Percentiles rank a stretch among this genome's conserved stretches.
phyloP scores from a whole-genome alignment of 441 rosid species.

The Corymbia calophylla region DNA sequence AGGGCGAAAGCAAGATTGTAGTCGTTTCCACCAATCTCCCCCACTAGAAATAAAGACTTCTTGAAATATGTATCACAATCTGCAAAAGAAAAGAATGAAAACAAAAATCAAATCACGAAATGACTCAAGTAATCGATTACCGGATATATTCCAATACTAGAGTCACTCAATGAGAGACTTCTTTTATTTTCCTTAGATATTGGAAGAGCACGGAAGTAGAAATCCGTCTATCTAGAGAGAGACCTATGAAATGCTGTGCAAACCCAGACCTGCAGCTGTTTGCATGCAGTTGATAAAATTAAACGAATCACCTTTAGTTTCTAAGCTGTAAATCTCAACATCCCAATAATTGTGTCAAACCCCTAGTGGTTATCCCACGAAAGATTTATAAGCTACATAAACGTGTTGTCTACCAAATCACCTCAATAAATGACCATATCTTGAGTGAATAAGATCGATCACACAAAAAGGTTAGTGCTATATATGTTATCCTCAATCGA shows the following conservation, averaged over 20 bases:
- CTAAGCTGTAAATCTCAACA: neutral
- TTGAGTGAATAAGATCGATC: neutral
- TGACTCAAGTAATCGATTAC: neutral
- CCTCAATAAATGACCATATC: neutral
- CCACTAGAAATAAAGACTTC: neutral
- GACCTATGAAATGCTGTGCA: neutral
- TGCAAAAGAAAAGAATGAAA: neutral
- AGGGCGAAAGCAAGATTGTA: neutral
- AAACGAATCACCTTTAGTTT: neutral
- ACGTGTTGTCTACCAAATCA: neutral
- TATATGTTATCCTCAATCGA: neutral
- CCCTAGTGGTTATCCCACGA: fast-evolving
- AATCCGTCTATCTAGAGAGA: neutral
- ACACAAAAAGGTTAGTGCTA: neutral
- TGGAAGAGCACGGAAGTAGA: neutral
- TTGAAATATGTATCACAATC: neutral
- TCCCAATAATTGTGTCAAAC: neutral
- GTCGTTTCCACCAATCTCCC: neutral
- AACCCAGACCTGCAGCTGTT: too few species aligned
- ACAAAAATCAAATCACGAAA: neutral
- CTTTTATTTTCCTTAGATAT: neutral
- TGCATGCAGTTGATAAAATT: too few species aligned
- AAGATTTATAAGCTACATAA: neutral
- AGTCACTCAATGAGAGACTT: neutral
- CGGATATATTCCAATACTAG: neutral